A percentile compares a stretch with the other conserved stretches of the same genome.
Evolutionary conservation across 78 protist species (phyloP).

Genomic region (Chrysochromulina parva): DNA sequence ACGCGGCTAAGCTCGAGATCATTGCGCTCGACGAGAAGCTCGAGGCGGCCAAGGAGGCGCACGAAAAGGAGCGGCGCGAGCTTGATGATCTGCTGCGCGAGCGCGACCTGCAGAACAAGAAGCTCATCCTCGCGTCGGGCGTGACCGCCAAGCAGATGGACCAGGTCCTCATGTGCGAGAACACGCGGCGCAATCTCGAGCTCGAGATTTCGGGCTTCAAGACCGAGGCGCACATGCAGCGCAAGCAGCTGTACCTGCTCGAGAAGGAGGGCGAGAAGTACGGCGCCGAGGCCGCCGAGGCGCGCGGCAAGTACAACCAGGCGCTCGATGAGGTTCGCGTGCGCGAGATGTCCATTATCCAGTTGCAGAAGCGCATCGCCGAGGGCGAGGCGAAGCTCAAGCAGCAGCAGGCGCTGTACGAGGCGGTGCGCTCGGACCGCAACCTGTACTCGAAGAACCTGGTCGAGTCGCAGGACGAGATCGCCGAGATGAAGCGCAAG

Average conservation of each 20-base stretch:
- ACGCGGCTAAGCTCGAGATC: background rate
- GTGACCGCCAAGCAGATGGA: constrained; percentile 35
- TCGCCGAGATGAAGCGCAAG: constrained; percentile 81
- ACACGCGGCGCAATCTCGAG: background rate
- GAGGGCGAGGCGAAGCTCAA: constrained; percentile 72
- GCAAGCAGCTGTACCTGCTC: constrained; percentile 55
- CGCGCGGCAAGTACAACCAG: constrained; percentile 45
- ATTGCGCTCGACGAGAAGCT: constrained; percentile 40
- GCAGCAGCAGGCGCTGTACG: constrained; percentile 82
- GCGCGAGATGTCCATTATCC: constrained; percentile 48
- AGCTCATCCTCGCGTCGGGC: background rate
- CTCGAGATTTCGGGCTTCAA: constrained; percentile 61
- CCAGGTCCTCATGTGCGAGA: constrained; percentile 6
- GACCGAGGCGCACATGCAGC: constrained; percentile 52
- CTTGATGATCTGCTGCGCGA: constrained; percentile 54
- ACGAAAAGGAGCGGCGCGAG: constrained; percentile 32
- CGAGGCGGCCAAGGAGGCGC: constrained; percentile 30
- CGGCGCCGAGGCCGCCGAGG: constrained; percentile 57
- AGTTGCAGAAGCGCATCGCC: constrained; percentile 70
- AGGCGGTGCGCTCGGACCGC: constrained; percentile 85
- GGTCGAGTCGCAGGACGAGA: constrained; percentile 76
- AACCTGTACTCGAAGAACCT: constrained; percentile 82
- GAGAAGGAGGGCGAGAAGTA: constrained; percentile 70
- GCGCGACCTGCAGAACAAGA: constrained; percentile 50
- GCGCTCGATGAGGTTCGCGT: constrained; percentile 75